These are phyloP conservation scores for Lachnellula hyalina DNA, from an alignment of 2,329 filamentous ascomycete genomes.

Conservation along the genomic window DNA sequence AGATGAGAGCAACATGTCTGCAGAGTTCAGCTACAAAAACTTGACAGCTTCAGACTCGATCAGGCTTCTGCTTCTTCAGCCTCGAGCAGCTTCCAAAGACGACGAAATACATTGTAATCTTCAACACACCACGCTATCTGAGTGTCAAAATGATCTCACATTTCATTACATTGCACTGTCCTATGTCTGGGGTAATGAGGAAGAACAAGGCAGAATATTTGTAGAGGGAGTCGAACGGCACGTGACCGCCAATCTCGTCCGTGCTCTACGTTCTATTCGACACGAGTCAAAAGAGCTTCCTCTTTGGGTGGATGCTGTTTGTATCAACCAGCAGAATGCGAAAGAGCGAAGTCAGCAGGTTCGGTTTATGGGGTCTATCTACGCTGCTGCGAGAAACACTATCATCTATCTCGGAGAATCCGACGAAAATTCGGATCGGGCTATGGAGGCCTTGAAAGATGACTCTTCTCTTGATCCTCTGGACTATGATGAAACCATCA, in stretches of 20 bases:
- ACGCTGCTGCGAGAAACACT: neutral
- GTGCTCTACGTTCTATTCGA: neutral
- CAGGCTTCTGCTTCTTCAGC: neutral
- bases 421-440: neutral
- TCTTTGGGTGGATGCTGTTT: conserved; percentile 4
- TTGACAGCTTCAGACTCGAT: neutral
- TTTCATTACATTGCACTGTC: neutral
- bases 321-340: conserved; percentile 1
- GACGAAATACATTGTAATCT: neutral
- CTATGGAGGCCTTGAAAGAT: neutral
- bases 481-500: neutral
- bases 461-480: no score
- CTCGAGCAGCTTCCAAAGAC: neutral
- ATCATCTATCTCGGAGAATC: conserved; percentile 9
- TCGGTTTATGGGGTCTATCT: conserved; percentile 1
- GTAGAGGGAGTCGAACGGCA: neutral
- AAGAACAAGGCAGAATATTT: neutral
- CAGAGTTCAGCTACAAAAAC: neutral
- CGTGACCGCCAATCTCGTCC: neutral
- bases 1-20: neutral
- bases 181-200: neutral
- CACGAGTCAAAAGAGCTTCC: neutral
- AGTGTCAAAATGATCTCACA: neutral
- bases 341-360: conserved; percentile 1
- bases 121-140: neutral